Base-by-base conservation (phyloP, 805 yeast species). In the Naumovozyma dairenensis region DNA sequence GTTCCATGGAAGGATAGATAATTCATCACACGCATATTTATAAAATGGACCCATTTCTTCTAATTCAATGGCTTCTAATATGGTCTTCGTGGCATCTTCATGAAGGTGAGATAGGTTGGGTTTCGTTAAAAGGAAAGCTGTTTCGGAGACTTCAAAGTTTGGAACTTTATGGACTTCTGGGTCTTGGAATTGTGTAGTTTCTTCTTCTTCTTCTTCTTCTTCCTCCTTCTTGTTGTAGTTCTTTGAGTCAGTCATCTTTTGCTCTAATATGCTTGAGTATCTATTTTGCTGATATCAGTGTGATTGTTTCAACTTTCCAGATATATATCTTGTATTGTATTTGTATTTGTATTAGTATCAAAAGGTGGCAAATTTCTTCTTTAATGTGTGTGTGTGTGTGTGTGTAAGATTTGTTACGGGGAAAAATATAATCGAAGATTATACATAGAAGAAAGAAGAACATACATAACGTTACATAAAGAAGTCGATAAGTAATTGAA, bases 21-120 rank as follows among this genome's bases (percentile, higher is more conserved):
- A 60, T 28, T 70, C 75, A 24, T 69, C 58, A 43, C 67, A 66
- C 32, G 92, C 65, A 53, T 79, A 72, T 49, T 75, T 64, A 61
- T 85, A 92, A 58, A 84, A 81, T 6, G 96, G 93, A 1, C 82
- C 94, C 69, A 86, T 69, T 45, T 74, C 67, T 32, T 78, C 72
- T 19, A 65, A 61, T 41, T 67, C 65, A 48, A 92, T 75, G 29
- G 70, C 63, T 24, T 60, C 65, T 25, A 72, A 44, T 28, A 89
- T 63, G 30, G 69, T 69, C 31, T 57, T 47, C 35, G 64, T 50
- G 16, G 72, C 58, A 12, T 57, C 55, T 12, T 67, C 69, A 21
- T 29, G 34, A 29, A 16, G 32, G 5, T 6, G 28, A 45, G 51
- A 39, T 32, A 63, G 52, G 21, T 52, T 62, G 19, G 65, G 62